Percentiles rank a stretch among this genome's conserved stretches.
Evolutionary conservation across 2,329 filamentous ascomycete species (phyloP).

Genomic region (Xylaria sp.): DNA sequence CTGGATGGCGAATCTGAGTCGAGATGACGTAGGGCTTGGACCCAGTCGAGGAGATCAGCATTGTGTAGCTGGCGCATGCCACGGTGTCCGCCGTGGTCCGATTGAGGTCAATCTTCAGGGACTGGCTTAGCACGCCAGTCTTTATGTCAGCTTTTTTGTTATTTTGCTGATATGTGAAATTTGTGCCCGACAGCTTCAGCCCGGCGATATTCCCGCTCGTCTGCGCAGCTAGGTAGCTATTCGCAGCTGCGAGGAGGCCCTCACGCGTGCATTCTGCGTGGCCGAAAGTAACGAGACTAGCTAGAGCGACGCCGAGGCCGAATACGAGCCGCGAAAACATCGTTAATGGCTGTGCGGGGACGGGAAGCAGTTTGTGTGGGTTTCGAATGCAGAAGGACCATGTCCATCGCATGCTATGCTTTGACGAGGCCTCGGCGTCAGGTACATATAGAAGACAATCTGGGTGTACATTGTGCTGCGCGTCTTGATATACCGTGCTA

Average conservation of each 20-base stretch:
- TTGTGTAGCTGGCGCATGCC: conserved; percentile 44
- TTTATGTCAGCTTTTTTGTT: conserved; percentile 35
- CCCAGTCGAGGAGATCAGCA: conserved; percentile 43
- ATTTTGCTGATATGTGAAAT: conserved; percentile 41
- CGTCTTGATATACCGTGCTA: conserved; percentile 28
- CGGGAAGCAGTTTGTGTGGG: background rate
- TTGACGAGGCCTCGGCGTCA: conserved; percentile 14
- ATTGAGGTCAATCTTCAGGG: conserved; percentile 38
- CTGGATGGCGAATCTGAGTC: conserved; percentile 44
- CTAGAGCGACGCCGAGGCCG: conserved; percentile 13
- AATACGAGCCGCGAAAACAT: conserved; percentile 13
- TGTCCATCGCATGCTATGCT: background rate
- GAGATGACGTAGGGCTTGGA: conserved; percentile 43
- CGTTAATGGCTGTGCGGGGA: background rate
- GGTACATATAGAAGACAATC: conserved; percentile 18
- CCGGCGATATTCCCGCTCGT: conserved; percentile 31
- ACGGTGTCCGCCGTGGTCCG: conserved; percentile 36
- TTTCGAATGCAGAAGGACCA: background rate
- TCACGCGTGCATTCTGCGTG: conserved; percentile 39
- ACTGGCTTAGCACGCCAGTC: conserved; percentile 34
- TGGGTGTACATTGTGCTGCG: background rate
- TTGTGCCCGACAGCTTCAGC: conserved; percentile 32
- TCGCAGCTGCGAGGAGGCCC: conserved; percentile 37
- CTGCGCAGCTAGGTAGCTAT: conserved; percentile 39
- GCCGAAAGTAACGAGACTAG: background rate